phyloP scores from a whole-genome alignment of 306 rosid genomes.

The Glycine soja region DNA sequence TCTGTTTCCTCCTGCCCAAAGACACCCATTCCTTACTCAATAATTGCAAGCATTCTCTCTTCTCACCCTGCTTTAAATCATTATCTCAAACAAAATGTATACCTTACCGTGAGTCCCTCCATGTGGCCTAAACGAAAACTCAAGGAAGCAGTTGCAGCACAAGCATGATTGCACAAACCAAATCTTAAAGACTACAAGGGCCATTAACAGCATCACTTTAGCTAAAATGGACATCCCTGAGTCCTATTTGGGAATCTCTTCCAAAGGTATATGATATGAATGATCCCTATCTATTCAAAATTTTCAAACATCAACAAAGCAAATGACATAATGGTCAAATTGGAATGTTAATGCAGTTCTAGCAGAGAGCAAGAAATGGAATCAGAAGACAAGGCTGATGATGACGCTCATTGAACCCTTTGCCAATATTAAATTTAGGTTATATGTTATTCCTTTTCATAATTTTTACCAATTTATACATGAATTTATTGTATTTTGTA shows the following conservation, averaged over 20 bases:
- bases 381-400: no score
- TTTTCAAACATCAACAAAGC: not conserved
- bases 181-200: constrained; percentile 89
- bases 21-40: constrained; percentile 1
- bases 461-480: no score
- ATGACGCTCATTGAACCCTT: no score
- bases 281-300: constrained; percentile 20
- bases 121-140: constrained; percentile 73
- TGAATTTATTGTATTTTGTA: no score
- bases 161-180: constrained; percentile 89
- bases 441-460: no score
- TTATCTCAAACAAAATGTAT: no score
- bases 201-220: constrained; percentile 78
- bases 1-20: constrained; percentile 2
- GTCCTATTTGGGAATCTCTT: constrained; percentile 81
- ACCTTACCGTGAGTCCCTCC: constrained; percentile 70
- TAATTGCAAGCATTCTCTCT: not conserved
- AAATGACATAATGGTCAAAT: no score
- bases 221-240: constrained; percentile 92
- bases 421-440: no score
- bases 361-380: no score
- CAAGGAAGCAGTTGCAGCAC: constrained; percentile 85
- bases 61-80: no score
- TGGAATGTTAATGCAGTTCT: no score
- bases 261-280: constrained; percentile 70